Evolutionary conservation across 2,329 filamentous ascomycete species (phyloP), one percentile per base, ranked within the genome.

Genomic region (Fusarium dimerum): DNA sequence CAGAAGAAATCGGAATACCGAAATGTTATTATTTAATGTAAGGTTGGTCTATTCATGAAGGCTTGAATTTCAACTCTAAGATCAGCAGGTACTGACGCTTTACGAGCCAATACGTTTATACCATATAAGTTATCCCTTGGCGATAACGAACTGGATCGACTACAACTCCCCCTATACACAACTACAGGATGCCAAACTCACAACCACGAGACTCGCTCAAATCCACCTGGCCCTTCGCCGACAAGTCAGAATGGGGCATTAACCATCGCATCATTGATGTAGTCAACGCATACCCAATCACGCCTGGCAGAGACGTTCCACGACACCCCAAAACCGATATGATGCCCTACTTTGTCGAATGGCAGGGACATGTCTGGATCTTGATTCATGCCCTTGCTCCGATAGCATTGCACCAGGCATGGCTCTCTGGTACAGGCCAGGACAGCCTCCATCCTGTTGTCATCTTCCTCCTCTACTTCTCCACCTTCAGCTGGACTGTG

Each of bases 341-440:
- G 34, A 40, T 52, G 3, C 49, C 52, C 9, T 55, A 55, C 11
- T 55, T 55, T 1, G 43, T 51, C 9, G 36, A 55, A 3, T 55
- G 52, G 52, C 52, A 55, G 17, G 34, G 52, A 7, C 52, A 55
- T 29, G 38, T 51, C 6, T 55, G 52, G 52, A 18, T 55, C 20
- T 34, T 55, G 2, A 3, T 52, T 18, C 49, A 55, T 26, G 52
- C 52, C 11, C 49, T 55, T n/a, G 34, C 29, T 13, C 52, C 52
- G 1, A 52, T 55, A 3, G 16, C 42, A 8, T 17, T 55, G 2
- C 52, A 55, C 6, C 52, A 55, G 18, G 17, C 34, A 40, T 44
- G 42, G 36, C 45, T 55, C 1, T 49, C 32, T 6, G 45, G 36
- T 10, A 43, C 49, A 1, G 39, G 43, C 4, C 30, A 43, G 15